Evolutionary conservation across 2,329 filamentous ascomycete genomes (phyloP).

Genomic region (Colletotrichum siamense): DNA sequence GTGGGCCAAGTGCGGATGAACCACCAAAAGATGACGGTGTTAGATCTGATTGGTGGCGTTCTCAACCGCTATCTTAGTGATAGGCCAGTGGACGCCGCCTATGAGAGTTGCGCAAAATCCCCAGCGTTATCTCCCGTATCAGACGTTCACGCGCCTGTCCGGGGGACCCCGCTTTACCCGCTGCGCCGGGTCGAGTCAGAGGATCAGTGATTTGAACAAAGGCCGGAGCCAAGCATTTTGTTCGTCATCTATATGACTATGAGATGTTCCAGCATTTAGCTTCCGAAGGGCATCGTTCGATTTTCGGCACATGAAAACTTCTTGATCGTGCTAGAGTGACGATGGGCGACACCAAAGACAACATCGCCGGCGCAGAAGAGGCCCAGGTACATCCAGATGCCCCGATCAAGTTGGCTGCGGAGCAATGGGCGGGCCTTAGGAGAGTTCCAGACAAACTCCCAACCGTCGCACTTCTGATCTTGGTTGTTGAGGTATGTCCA

Average conservation of each 20-base stretch:
- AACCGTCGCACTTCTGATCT: constrained; percentile 28
- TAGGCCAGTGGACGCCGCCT: constrained; percentile 23
- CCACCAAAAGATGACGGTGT: neutral
- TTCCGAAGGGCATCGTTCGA: neutral
- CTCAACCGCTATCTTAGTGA: neutral
- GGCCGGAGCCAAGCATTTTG: neutral
- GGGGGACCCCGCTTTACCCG: neutral
- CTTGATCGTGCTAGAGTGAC: neutral
- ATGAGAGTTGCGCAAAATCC: constrained; percentile 14
- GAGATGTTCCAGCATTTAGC: neutral
- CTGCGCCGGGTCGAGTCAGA: constrained; percentile 3
- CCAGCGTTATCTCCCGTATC: constrained; percentile 25
- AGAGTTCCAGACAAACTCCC: constrained; percentile 33
- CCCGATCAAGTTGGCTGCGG: neutral
- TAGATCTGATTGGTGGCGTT: constrained; percentile 9
- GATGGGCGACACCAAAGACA: constrained; percentile 17
- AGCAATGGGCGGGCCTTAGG: constrained; percentile 22
- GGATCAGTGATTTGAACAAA: neutral
- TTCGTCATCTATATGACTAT: constrained; percentile 1
- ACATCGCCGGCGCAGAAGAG: neutral
- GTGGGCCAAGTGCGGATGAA: neutral
- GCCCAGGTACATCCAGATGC: neutral
- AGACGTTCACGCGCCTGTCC: neutral
- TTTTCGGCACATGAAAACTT: no score
- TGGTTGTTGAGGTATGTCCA: constrained; percentile 28